phyloP scores from a whole-genome alignment of 2,329 filamentous ascomycete genomes.

The Aureobasidium sp. region DNA sequence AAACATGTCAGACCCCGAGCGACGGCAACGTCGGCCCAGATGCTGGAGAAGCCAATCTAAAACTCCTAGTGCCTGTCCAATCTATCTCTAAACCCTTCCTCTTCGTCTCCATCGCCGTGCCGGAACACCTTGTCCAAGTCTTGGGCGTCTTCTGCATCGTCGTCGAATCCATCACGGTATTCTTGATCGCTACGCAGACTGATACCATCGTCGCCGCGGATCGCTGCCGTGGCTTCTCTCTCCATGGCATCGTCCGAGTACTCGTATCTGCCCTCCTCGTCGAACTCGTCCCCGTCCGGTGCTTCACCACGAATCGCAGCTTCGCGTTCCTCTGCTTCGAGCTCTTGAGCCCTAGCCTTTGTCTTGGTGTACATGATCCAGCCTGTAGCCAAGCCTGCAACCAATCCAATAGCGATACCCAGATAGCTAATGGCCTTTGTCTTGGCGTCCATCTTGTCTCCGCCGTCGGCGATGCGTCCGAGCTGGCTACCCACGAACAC shows the following conservation, averaged over 20 bases:
- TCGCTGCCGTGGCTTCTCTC: constrained; percentile 28
- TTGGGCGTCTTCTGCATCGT: constrained; percentile 34
- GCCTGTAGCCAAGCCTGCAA: constrained; percentile 66
- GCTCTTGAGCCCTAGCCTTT: constrained; percentile 39
- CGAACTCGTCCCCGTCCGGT: constrained; percentile 19
- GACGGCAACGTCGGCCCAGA: neutral
- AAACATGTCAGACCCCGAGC: neutral
- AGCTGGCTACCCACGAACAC: constrained; percentile 85
- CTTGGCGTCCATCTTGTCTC: constrained; percentile 68
- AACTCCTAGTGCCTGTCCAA: neutral
- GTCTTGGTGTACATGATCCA: constrained; percentile 71
- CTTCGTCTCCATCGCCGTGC: constrained; percentile 33
- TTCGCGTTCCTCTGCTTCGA: constrained; percentile 39
- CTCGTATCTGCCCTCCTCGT: constrained; percentile 29
- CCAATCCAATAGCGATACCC: constrained; percentile 63
- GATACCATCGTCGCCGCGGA: constrained; percentile 43
- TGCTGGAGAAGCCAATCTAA: neutral
- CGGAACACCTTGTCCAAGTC: constrained; percentile 35
- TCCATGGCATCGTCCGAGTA: constrained; percentile 39
- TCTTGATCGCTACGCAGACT: constrained; percentile 44
- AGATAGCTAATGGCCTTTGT: constrained; percentile 78
- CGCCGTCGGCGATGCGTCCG: constrained; percentile 71
- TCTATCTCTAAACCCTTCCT: constrained; percentile 18
- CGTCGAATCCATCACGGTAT: constrained; percentile 28
- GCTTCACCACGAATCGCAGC: constrained; percentile 18